These are phyloP conservation scores for Schwanniomyces vanrijiae DNA, from an alignment of 805 yeast species.

Conservation along the genomic window DNA sequence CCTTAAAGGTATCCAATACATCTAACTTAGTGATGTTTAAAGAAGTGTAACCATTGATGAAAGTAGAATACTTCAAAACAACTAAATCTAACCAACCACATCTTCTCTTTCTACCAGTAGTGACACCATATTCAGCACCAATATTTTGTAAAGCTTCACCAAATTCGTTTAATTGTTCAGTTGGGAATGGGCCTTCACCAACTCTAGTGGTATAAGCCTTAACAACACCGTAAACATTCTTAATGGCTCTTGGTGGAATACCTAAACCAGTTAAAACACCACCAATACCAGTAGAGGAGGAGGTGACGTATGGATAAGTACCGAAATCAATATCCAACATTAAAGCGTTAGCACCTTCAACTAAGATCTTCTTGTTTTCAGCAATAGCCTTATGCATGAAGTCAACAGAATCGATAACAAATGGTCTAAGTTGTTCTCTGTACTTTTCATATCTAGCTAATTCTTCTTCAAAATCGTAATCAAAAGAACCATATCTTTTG, in stretches of 20 bases:
- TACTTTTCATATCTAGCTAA: slow-evolving; percentile 71
- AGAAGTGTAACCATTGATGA: slow-evolving; percentile 93
- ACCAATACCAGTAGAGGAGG: slow-evolving; percentile 94
- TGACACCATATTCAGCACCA: slow-evolving; percentile 96
- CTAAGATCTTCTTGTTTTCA: slow-evolving; percentile 79
- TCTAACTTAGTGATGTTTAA: slow-evolving; percentile 95
- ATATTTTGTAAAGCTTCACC: slow-evolving; percentile 88
- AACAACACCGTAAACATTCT: slow-evolving; percentile 89
- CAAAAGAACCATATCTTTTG: slow-evolving; percentile 91
- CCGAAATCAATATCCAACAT: slow-evolving; percentile 98
- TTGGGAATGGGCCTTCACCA: slow-evolving; percentile 99
- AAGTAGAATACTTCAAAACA: slow-evolving; percentile 84
- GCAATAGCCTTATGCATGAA: slow-evolving; percentile 78
- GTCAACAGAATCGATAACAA: slow-evolving; percentile 89
- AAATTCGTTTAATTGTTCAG: slow-evolving; percentile 85
- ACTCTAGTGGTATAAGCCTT: slow-evolving; percentile 99
- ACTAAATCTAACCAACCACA: slow-evolving; percentile 99
- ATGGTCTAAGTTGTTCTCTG: slow-evolving; percentile 77
- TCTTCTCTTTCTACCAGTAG: slow-evolving; percentile 98
- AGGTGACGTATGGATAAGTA: slow-evolving; percentile 96
- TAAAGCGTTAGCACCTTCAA: slow-evolving; percentile 98
- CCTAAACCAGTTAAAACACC: slow-evolving; percentile 98
- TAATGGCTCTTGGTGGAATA: slow-evolving; percentile 83
- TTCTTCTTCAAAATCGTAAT: slow-evolving; percentile 80
- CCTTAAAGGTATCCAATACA: slow-evolving; percentile 86